Conservation (phyloP, 1,284 basidiomycete genomes). For the Leccinum proliferum region DNA sequence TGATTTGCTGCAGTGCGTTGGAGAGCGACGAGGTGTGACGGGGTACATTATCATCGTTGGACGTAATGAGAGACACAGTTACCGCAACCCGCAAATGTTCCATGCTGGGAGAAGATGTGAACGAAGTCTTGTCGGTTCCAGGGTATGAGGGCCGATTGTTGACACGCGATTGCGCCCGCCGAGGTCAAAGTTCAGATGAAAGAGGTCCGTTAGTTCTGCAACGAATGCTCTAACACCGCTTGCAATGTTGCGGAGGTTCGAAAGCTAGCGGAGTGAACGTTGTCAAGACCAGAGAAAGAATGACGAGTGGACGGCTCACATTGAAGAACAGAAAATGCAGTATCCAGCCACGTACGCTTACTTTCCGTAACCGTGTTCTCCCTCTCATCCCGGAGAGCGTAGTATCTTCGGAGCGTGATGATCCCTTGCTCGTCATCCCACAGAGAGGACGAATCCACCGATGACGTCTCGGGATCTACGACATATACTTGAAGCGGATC, state of each 20-base stretch:
- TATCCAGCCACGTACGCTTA: conserved; percentile 60
- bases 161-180: conserved; percentile 57
- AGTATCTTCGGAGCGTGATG: conserved; percentile 56
- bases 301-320: conserved; percentile 40
- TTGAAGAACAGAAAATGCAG: conserved; percentile 66
- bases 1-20: conserved; percentile 21
- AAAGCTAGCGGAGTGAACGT: conserved; percentile 46
- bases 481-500: conserved; percentile 43
- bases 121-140: conserved; percentile 38
- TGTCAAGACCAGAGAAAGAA: conserved; percentile 4
- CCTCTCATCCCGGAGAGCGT: conserved; percentile 64
- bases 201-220: conserved; percentile 62
- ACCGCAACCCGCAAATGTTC: conserved; percentile 31
- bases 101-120: conserved; percentile 35
- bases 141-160: conserved; percentile 70
- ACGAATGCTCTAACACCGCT: conserved; percentile 63
- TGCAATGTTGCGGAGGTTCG: conserved; percentile 63
- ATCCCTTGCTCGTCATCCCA: conserved; percentile 66
- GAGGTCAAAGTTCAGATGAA: conserved; percentile 58
- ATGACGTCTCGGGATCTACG: conserved; percentile 50
- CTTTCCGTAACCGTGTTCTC: conserved; percentile 63
- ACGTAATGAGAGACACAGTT: conserved; percentile 23
- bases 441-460: conserved; percentile 38
- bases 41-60: conserved; percentile 1
- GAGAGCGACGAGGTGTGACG: conserved; percentile 9